Evolutionary conservation across 805 yeast genomes (phyloP).

Genomic region (Ogataea populi-albae): DNA sequence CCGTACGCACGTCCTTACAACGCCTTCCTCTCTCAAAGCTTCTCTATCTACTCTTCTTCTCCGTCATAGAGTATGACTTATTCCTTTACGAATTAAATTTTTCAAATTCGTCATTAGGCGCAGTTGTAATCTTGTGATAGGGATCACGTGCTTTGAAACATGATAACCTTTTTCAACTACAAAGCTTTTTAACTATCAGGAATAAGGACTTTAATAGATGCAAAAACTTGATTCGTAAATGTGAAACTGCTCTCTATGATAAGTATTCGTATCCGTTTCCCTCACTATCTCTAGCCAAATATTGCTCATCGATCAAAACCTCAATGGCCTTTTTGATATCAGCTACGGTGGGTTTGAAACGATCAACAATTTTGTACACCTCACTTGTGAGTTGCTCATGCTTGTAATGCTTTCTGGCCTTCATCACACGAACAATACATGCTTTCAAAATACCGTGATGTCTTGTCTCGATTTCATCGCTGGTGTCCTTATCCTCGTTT

Average conservation of each 20-base stretch:
- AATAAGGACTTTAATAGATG: too few species aligned
- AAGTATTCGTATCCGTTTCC: slow-evolving; percentile 74
- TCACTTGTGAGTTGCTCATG: slow-evolving; percentile 84
- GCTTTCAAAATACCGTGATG: slow-evolving; percentile 72
- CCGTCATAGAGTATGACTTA: too few species aligned
- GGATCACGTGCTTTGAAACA: too few species aligned
- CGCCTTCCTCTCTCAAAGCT: background rate
- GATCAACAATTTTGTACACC: slow-evolving; percentile 77
- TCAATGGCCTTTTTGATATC: slow-evolving; percentile 88
- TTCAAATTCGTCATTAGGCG: slow-evolving; percentile 14
- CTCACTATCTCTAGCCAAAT: slow-evolving; percentile 70
- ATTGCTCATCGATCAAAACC: slow-evolving; percentile 79
- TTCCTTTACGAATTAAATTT: slow-evolving; percentile 12
- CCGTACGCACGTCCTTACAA: too few species aligned
- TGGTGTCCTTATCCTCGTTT: slow-evolving; percentile 77
- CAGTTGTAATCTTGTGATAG: too few species aligned
- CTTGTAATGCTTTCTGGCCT: slow-evolving; percentile 76
- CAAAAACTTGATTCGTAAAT: too few species aligned
- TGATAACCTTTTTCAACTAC: too few species aligned
- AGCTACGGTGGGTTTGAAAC: slow-evolving; percentile 82
- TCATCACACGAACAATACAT: slow-evolving; percentile 94
- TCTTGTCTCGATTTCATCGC: slow-evolving; percentile 69
- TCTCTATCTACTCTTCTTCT: background rate
- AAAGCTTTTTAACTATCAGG: too few species aligned
- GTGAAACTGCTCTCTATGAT: too few species aligned